Evolutionary conservation across 495 filamentous ascomycete genomes (phyloP).

Genomic region (Glarea lozoyensis): DNA sequence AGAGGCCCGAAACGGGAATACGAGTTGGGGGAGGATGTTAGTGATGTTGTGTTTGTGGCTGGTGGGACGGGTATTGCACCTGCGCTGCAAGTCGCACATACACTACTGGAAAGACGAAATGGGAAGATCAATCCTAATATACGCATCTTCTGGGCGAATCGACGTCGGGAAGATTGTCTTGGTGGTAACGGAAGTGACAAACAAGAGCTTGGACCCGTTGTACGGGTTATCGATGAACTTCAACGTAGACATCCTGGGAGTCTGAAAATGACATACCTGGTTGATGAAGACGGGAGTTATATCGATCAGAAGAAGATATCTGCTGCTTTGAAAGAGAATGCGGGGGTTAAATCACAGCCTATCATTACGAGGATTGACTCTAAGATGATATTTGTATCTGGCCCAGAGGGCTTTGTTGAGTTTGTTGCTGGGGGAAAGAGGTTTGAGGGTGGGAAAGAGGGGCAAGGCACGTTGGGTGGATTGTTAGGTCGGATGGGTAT

Average conservation of each 20-base stretch:
- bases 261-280: constrained; percentile 59
- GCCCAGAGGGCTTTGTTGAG: constrained; percentile 81
- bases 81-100: constrained; percentile 68
- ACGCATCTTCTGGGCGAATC: constrained; percentile 62
- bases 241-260: constrained; percentile 43
- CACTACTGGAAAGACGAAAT: constrained; percentile 34
- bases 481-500: constrained; percentile 27
- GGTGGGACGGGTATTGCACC: constrained; percentile 93
- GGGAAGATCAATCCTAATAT: constrained; percentile 27
- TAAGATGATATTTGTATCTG: constrained; percentile 70
- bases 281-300: constrained; percentile 66
- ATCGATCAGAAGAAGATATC: constrained; percentile 44
- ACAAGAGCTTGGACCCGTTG: constrained; percentile 30
- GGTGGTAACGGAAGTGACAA: constrained; percentile 17
- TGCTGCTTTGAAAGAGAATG: constrained; percentile 12
- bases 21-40: constrained; percentile 37
- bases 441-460: constrained; percentile 61
- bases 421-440: constrained; percentile 70
- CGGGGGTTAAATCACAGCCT: constrained; percentile 15
- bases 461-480: constrained; percentile 50
- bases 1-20: constrained; percentile 72
- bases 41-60: constrained; percentile 67
- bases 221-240: constrained; percentile 51
- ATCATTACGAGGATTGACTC: not conserved
- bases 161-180: constrained; percentile 51